These are phyloP conservation scores for Zizania palustris DNA, from an alignment of 202 grass and related monocot species.

Conservation along the genomic window DNA sequence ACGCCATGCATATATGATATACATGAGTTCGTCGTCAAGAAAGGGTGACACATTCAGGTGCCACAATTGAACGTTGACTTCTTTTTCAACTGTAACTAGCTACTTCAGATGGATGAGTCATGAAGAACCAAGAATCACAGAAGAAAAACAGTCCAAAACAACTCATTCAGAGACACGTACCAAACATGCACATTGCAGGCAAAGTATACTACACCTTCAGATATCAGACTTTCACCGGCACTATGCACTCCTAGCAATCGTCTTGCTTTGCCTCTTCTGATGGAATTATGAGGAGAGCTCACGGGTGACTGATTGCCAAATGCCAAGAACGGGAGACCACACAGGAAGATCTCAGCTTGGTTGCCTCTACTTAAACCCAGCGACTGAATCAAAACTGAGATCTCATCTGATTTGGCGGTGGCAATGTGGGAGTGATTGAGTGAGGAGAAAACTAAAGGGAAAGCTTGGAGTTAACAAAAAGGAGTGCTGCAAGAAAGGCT, in stretches of 20 bases:
- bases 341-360: conserved; percentile 35
- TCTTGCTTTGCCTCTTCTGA: background rate
- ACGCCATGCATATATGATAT: background rate
- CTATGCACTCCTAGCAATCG: background rate
- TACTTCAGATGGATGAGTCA: conserved; percentile 1
- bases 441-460: conserved; percentile 29
- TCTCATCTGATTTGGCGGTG: conserved; percentile 56
- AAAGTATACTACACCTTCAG: conserved; percentile 32
- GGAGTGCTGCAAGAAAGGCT: conserved; percentile 45
- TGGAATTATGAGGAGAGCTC: conserved; percentile 12
- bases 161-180: background rate
- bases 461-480: conserved; percentile 53
- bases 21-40: background rate
- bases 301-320: background rate
- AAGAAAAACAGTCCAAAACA: conserved; percentile 10
- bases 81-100: background rate
- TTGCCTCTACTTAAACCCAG: conserved; percentile 65
- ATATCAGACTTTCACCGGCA: background rate
- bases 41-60: background rate
- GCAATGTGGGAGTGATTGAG: conserved; percentile 47
- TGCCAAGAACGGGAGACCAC: conserved; percentile 24
- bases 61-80: conserved; percentile 17
- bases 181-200: background rate
- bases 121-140: conserved; percentile 17
- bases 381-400: conserved; percentile 56